Evolutionary conservation across 1,284 basidiomycete genomes (phyloP).

Genomic region (Apiotrichum gamsii): DNA sequence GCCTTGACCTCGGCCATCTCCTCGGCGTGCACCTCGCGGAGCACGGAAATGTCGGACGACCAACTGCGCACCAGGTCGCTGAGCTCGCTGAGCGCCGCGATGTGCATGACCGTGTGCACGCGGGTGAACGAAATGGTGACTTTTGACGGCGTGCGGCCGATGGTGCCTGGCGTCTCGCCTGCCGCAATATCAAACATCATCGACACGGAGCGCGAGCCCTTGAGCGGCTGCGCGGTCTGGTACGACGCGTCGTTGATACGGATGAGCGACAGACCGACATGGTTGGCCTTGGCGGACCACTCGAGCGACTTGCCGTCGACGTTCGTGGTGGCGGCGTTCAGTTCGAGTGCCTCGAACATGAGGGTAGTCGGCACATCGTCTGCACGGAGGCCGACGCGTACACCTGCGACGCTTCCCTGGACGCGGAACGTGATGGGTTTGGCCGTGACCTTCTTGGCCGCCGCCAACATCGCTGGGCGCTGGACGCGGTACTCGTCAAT

Average conservation of each 20-base stretch:
- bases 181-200: constrained; percentile 65
- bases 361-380: constrained; percentile 40
- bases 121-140: constrained; percentile 59
- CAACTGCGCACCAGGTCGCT: constrained; percentile 74
- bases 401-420: constrained; percentile 26
- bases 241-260: constrained; percentile 14
- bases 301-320: constrained; percentile 19
- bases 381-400: constrained; percentile 38
- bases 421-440: constrained; percentile 20
- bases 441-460: neutral
- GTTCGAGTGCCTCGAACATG: constrained; percentile 35
- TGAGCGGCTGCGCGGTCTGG: constrained; percentile 49
- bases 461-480: neutral
- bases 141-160: constrained; percentile 20
- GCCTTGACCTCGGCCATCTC: constrained; percentile 77
- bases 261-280: constrained; percentile 36
- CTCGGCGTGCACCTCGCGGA: constrained; percentile 63
- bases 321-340: constrained; percentile 30
- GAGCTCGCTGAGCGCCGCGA: constrained; percentile 78
- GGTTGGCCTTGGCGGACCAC: constrained; percentile 39
- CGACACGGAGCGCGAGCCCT: constrained; percentile 68
- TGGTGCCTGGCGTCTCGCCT: constrained; percentile 36
- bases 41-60: constrained; percentile 64
- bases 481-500: constrained; percentile 16
- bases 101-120: constrained; percentile 85